These are phyloP conservation scores for Prototheca cutis DNA, from an alignment of 163 green algal species.

Conservation along the genomic window DNA sequence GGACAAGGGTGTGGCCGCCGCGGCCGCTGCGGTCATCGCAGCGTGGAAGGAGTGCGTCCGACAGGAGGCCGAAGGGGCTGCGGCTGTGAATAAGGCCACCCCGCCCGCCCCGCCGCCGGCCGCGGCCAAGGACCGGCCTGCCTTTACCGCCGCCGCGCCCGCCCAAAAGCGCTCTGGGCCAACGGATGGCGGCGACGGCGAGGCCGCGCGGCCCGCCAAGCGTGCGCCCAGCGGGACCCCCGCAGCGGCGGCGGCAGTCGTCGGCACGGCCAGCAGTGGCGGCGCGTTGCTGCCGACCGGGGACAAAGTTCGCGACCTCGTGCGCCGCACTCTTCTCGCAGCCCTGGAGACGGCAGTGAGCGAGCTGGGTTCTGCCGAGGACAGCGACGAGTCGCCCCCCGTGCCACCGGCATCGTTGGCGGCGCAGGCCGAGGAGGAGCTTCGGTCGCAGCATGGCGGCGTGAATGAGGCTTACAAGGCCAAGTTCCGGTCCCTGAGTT, in stretches of 20 bases:
- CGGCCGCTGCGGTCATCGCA: conserved; percentile 45
- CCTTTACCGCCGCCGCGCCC: neutral
- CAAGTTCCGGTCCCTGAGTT: conserved; percentile 72
- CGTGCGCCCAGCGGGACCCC: too few species aligned
- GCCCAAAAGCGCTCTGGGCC: too few species aligned
- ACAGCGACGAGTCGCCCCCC: neutral
- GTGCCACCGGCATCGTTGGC: conserved; percentile 12
- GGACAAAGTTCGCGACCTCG: conserved; percentile 57
- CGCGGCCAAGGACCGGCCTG: too few species aligned
- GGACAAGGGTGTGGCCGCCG: conserved; percentile 28
- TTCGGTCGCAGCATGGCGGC: conserved; percentile 17
- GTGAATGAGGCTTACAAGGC: conserved; percentile 73
- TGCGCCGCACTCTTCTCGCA: conserved; percentile 46
- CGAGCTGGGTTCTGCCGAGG: neutral
- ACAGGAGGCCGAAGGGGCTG: conserved; percentile 11
- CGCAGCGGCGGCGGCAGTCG: too few species aligned
- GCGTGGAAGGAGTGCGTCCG: conserved; percentile 67
- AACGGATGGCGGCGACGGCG: too few species aligned
- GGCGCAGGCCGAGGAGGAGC: conserved; percentile 27
- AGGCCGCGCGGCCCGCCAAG: too few species aligned
- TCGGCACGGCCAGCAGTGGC: too few species aligned
- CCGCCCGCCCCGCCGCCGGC: too few species aligned
- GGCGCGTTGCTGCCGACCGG: conserved; percentile 20
- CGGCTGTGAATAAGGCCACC: neutral
- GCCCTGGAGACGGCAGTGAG: conserved; percentile 22